Conservation (phyloP, 768 basidiomycete genomes). For the Clitopilus passeckerianus region DNA sequence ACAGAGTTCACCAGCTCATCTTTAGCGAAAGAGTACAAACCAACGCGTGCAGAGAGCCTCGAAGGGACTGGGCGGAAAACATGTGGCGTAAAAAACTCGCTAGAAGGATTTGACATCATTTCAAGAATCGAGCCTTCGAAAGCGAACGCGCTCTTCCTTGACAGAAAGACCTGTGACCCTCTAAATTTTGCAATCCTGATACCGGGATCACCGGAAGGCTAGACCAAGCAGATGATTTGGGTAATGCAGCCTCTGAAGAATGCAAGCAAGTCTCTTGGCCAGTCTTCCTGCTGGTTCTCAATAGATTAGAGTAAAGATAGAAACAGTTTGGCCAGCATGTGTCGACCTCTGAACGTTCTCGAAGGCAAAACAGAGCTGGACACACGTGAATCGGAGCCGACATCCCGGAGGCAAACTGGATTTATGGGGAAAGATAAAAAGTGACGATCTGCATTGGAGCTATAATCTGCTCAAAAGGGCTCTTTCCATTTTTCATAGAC, state of each 20-base stretch:
- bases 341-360: neutral
- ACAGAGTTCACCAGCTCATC: too few species aligned
- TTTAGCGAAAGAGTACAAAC: neutral
- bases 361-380: neutral
- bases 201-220: neutral
- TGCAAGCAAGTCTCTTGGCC: too few species aligned
- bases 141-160: neutral
- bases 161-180: neutral
- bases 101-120: neutral
- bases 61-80: neutral
- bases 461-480: neutral
- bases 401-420: neutral
- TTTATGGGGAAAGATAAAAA: neutral
- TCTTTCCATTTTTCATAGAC: neutral
- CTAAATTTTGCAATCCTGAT: neutral
- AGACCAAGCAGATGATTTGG: neutral
- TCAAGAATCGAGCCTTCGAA: neutral
- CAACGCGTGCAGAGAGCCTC: neutral
- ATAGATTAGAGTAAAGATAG: neutral
- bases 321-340: neutral
- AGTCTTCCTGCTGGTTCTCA: neutral
- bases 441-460: neutral
- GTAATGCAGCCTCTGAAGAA: neutral
- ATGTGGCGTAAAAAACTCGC: neutral
- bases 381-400: neutral